Conservation (phyloP, 2,329 filamentous ascomycete species). For the Drechslera avenae region DNA sequence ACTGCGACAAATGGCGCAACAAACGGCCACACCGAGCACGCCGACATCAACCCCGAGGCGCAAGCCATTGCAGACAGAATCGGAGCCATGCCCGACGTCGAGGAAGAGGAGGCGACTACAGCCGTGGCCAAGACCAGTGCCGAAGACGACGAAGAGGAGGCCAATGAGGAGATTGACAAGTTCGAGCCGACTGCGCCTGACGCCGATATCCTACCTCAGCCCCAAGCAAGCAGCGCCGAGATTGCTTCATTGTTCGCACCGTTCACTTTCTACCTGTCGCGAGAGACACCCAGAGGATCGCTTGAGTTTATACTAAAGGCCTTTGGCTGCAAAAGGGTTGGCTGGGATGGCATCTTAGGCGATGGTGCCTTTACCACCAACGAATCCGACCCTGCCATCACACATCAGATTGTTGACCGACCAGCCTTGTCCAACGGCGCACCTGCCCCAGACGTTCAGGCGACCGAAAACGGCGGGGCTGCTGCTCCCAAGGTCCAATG, state of each 20-base stretch:
- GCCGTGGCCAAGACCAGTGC: conserved; percentile 15
- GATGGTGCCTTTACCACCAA: conserved; percentile 91
- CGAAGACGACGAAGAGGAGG: conserved; percentile 40
- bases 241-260: conserved; percentile 80
- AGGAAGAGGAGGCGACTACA: conserved; percentile 49
- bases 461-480: conserved; percentile 61
- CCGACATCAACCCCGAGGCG: conserved; percentile 48
- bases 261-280: conserved; percentile 89
- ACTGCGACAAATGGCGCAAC: conserved; percentile 44
- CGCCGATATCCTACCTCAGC: conserved; percentile 85
- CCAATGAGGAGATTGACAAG: conserved; percentile 72
- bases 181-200: conserved; percentile 85
- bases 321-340: conserved; percentile 94
- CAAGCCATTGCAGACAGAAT: conserved; percentile 57
- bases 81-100: conserved; percentile 38
- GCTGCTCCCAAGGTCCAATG: conserved; percentile 50
- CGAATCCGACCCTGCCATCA: conserved; percentile 86
- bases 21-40: conserved; percentile 32
- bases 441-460: conserved; percentile 48
- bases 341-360: conserved; percentile 90
- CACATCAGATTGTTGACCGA: conserved; percentile 94
- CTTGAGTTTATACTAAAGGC: conserved; percentile 91
- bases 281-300: conserved; percentile 87
- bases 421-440: conserved; percentile 65
- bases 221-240: conserved; percentile 67